Evolutionary conservation across 2,329 filamentous ascomycete genomes (phyloP).

Genomic region (Aspergillus sp.): DNA sequence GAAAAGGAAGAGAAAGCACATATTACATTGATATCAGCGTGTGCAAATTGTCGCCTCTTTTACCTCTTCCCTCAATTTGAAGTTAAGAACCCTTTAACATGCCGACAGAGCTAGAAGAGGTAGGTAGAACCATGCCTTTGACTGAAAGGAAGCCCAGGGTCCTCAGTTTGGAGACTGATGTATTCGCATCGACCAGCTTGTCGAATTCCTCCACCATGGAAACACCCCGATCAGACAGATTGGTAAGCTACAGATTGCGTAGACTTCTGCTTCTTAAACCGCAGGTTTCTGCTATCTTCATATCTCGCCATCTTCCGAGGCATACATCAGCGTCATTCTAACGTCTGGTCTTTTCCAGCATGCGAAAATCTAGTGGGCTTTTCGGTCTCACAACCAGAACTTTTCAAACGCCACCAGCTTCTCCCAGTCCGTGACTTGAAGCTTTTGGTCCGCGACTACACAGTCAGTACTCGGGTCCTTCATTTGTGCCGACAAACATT

Average conservation of each 20-base stretch:
- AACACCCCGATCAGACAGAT: constrained; percentile 87
- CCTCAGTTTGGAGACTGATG: not conserved
- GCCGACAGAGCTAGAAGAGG: constrained; percentile 77
- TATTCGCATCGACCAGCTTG: constrained; percentile 37
- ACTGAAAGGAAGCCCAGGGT: not conserved
- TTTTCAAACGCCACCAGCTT: constrained; percentile 82
- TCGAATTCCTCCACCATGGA: constrained; percentile 89
- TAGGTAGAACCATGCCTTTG: constrained; percentile 38
- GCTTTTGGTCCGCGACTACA: constrained; percentile 79
- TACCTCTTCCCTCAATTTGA: not conserved
- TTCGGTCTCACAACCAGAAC: constrained; percentile 69
- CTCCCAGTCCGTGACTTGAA: constrained; percentile 85
- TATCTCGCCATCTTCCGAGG: not conserved
- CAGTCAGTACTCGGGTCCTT: constrained; percentile 54
- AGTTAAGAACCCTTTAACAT: constrained; percentile 48
- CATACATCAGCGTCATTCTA: not conserved
- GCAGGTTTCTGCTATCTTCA: too few species aligned
- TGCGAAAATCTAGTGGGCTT: constrained; percentile 86
- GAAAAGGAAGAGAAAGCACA: not conserved
- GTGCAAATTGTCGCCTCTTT: not conserved
- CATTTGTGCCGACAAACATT: not conserved
- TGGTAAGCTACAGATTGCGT: constrained; percentile 49
- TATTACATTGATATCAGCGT: not conserved
- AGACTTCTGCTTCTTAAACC: not conserved
- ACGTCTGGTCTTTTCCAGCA: constrained; percentile 51